Evolutionary conservation across 495 filamentous ascomycete species (phyloP), one percentile per base, ranked within the genome.

Genomic region (Trichocladium uniseriatum): DNA sequence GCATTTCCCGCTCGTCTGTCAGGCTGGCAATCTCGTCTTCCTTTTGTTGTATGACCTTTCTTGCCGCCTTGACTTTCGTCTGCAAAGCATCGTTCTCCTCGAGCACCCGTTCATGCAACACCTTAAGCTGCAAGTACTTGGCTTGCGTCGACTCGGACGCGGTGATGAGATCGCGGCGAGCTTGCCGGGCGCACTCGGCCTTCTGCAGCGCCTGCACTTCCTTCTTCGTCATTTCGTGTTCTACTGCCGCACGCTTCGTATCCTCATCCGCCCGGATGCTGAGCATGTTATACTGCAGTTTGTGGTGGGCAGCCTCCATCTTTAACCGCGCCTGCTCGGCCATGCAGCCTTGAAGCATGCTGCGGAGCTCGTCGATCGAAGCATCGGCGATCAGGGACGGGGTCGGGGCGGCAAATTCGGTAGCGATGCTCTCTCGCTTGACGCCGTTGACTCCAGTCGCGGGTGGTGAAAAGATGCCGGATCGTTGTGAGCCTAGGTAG

Each of bases 221-320:
- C 28, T 86, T 78, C 48, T 84, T 81, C n/a, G 84, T 85, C 71
- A 97, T 88, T 41, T 94, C 86, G 49, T 94, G 87, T 66, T 98
- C 92, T 10, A 97, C 92, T 31, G 81, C 86, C 49, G 90, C 87
- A 32, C 89, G 80, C 63, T 94, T 90, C 5, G 86, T 76, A 20
- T 89, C 84, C 63, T 95, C 90, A 24, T 83, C 79, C 36, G 85
- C 91, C 58, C 94, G 87, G 43, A 97, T 86, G 42, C 75, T 82
- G 19, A 95, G 77, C 52, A 98, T 75, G 57, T 82, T 88, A 59
- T 92, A 87, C 62, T 96, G 91, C 40, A 98, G 69, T 59, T 92
- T 94, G 71, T 94, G 84, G 61, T 98, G 92, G 20, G 94, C 82
- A 1, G 86, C 83, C 38, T 85, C 83, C 74, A 87, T 86, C 41